phyloP scores from a whole-genome alignment of 352 stramenopile species.

The Pythium grandisporangium region DNA sequence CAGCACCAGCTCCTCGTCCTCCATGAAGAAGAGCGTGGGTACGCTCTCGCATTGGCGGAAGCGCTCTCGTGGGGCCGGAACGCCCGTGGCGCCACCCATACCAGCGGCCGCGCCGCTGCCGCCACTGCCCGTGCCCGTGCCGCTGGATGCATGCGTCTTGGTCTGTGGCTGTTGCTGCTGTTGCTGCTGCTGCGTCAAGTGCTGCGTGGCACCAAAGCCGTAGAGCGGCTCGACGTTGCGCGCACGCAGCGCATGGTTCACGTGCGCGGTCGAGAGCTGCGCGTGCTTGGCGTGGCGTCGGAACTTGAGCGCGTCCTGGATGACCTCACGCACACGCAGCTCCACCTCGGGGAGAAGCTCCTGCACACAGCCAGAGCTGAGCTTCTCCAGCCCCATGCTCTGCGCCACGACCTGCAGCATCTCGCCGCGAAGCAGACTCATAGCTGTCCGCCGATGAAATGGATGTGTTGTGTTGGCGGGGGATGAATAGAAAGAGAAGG shows the following conservation, averaged over 20 bases:
- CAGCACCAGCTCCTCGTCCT: conserved; percentile 71
- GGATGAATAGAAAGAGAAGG: too few relatives aligned
- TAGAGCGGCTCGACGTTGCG: conserved; percentile 54
- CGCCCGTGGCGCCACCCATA: too few relatives aligned
- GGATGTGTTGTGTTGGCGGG: too few relatives aligned
- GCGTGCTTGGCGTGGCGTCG: conserved; percentile 54
- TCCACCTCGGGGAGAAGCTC: conserved; percentile 74
- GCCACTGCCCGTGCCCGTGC: too few relatives aligned
- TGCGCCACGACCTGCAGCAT: conserved; percentile 63
- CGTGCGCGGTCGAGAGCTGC: conserved; percentile 46
- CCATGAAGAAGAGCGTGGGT: conserved; percentile 47
- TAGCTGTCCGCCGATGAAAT: conserved; percentile 7
- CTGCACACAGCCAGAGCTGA: conserved; percentile 49
- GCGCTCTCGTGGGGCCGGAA: too few relatives aligned
- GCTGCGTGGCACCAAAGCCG: too few relatives aligned
- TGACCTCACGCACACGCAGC: conserved; percentile 68
- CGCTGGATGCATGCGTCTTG: too few relatives aligned
- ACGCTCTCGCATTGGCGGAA: conserved; percentile 59
- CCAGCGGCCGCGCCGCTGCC: too few relatives aligned
- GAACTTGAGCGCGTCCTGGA: conserved; percentile 85
- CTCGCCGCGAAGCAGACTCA: conserved; percentile 71
- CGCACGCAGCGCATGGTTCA: conserved; percentile 70
- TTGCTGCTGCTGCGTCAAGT: too few relatives aligned
- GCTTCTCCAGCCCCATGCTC: conserved; percentile 61
- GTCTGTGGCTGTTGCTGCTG: too few relatives aligned